A percentile compares a stretch with the other conserved stretches of the same genome.
These are phyloP conservation scores for Cyberlindnera saturnus DNA, from an alignment of 805 yeast genomes.

Conservation along the genomic window DNA sequence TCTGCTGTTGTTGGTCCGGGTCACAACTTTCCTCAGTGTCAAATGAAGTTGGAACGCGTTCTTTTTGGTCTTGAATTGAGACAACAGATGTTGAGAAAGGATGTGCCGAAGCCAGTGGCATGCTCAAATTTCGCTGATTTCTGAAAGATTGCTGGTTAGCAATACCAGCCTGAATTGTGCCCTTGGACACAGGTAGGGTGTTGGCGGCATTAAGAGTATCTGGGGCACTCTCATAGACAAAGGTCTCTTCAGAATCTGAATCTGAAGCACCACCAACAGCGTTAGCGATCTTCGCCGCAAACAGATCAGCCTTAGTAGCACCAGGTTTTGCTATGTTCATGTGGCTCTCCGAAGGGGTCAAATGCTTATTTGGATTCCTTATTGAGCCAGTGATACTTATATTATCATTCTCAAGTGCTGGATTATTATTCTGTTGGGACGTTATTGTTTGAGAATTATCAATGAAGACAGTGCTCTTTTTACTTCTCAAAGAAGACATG, in stretches of 20 bases:
- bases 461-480: constrained; percentile 28
- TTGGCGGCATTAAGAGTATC: constrained; percentile 19
- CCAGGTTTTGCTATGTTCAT: constrained; percentile 21
- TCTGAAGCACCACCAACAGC: constrained; percentile 89
- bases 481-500: constrained; percentile 27
- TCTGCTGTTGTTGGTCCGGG: constrained; percentile 4
- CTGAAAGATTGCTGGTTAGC: constrained; percentile 15
- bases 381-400: constrained; percentile 22
- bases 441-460: constrained; percentile 7
- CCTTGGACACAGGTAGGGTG: constrained; percentile 15
- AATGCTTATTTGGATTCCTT: constrained; percentile 15
- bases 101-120: constrained; percentile 17
- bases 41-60: constrained; percentile 6
- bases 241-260: constrained; percentile 89
- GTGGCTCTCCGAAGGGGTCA: constrained; percentile 15
- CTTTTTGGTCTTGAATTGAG: constrained; percentile 8
- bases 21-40: constrained; percentile 15
- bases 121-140: constrained; percentile 21
- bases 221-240: constrained; percentile 69
- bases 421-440: constrained; percentile 5
- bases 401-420: constrained; percentile 15
- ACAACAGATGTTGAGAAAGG: constrained; percentile 5
- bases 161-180: constrained; percentile 5
- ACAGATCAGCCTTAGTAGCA: constrained; percentile 80
- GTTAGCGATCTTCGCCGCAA: constrained; percentile 90